Conservation (phyloP, 2,329 filamentous ascomycete species). For the Zymoseptoria brevis region DNA sequence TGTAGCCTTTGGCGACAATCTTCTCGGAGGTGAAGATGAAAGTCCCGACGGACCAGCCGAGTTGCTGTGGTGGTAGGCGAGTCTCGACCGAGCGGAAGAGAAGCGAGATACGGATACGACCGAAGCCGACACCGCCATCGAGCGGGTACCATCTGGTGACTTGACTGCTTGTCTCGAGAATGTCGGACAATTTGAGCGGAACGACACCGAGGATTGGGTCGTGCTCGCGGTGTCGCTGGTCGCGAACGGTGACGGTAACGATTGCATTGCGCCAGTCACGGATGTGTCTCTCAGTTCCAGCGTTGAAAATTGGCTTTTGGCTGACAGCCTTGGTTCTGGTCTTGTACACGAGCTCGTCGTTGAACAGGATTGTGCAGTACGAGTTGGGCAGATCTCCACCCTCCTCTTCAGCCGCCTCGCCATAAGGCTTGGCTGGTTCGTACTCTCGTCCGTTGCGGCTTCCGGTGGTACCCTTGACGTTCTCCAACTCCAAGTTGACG, state of each 20-base stretch:
- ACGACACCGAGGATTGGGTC: slow-evolving; percentile 92
- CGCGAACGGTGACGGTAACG: slow-evolving; percentile 79
- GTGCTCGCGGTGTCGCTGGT: slow-evolving; percentile 81
- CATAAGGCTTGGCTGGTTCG: slow-evolving; percentile 76
- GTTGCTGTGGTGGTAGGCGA: slow-evolving; percentile 69
- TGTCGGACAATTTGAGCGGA: slow-evolving; percentile 75
- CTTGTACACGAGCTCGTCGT: slow-evolving; percentile 84
- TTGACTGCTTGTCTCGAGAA: slow-evolving; percentile 82
- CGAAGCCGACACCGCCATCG: slow-evolving; percentile 84
- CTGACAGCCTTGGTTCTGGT: slow-evolving; percentile 92
- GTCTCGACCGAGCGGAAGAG: slow-evolving; percentile 87
- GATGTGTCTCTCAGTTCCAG: slow-evolving; percentile 85
- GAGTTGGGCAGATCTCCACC: slow-evolving; percentile 73
- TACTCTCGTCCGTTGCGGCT: slow-evolving; percentile 79
- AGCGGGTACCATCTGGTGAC: slow-evolving; percentile 92
- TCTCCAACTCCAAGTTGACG: slow-evolving; percentile 85
- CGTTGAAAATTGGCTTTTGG: slow-evolving; percentile 94
- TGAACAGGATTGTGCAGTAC: slow-evolving; percentile 87
- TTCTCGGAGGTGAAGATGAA: slow-evolving; percentile 74
- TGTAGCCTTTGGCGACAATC: slow-evolving; percentile 58
- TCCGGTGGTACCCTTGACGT: slow-evolving; percentile 76
- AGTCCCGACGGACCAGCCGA: slow-evolving; percentile 92
- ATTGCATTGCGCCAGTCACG: slow-evolving; percentile 87
- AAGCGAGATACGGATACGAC: slow-evolving; percentile 77
- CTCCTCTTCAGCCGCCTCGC: slow-evolving; percentile 80